These are phyloP conservation scores for Geranium rotundifolium DNA, from an alignment of 345 rosid genomes.

Conservation along the genomic window DNA sequence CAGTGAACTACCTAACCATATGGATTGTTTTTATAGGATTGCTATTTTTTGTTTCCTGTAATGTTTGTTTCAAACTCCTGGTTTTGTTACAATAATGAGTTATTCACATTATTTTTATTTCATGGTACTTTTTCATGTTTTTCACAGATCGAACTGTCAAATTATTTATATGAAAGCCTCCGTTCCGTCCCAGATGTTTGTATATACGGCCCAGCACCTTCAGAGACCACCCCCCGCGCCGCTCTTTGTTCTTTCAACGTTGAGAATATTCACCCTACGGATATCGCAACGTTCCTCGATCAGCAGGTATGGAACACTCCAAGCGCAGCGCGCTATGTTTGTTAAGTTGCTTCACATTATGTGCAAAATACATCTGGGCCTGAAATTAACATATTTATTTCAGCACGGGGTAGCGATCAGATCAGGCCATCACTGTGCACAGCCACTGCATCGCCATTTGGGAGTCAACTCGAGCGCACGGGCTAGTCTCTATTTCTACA, in stretches of 20 bases:
- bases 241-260: slow-evolving; percentile 90
- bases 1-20: too few species aligned
- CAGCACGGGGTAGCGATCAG: slow-evolving; percentile 98
- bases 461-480: slow-evolving; percentile 84
- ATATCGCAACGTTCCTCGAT: slow-evolving; percentile 80
- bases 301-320: slow-evolving; percentile 52
- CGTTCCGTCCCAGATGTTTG: slow-evolving; percentile 42
- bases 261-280: slow-evolving; percentile 73
- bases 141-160: slow-evolving; percentile 51
- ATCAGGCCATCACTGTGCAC: slow-evolving; percentile 97
- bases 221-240: slow-evolving; percentile 41
- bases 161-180: slow-evolving; percentile 66
- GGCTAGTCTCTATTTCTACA: slow-evolving; percentile 90
- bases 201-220: slow-evolving; percentile 85
- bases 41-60: too few species aligned
- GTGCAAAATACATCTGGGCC: not conserved
- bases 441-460: slow-evolving; percentile 76
- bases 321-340: not conserved
- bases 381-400: slow-evolving; percentile 6
- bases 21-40: too few species aligned
- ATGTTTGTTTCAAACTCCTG: too few species aligned
- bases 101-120: not conserved
- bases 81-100: too few species aligned
- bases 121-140: not conserved
- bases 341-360: not conserved